Conservation (phyloP, 257 asterid genomes). For the Petunia axillaris region DNA sequence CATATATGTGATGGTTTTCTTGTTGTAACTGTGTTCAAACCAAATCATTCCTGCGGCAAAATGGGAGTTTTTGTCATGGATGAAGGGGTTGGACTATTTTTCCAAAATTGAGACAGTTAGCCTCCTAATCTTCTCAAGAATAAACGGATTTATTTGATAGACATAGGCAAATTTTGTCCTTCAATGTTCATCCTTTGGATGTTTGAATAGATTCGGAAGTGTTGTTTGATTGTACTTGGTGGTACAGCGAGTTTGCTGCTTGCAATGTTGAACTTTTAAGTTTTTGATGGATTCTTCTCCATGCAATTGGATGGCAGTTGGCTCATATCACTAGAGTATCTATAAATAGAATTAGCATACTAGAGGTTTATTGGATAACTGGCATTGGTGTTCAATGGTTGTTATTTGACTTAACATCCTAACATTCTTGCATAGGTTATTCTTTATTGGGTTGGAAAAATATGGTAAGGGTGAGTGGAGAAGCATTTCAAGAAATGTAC, state of each 20-base stretch:
- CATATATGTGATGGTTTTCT: background rate
- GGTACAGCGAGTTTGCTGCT: background rate
- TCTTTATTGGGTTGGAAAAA: constrained; percentile 64
- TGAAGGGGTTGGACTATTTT: background rate
- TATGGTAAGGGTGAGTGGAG: constrained; percentile 97
- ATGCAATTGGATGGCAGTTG: background rate
- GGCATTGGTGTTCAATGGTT: background rate
- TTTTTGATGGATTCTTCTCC: background rate
- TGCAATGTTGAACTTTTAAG: background rate
- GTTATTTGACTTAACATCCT: background rate
- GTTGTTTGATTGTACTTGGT: background rate
- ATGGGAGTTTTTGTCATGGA: background rate
- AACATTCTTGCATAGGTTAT: constrained; percentile 48
- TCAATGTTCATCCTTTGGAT: background rate
- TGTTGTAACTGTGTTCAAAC: background rate
- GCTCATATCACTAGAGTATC: background rate
- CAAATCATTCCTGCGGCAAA: background rate
- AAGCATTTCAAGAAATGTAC: constrained; percentile 87
- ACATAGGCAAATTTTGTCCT: background rate
- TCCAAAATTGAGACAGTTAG: background rate
- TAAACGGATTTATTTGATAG: background rate
- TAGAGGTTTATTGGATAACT: no score
- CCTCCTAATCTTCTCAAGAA: background rate
- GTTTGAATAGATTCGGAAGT: background rate
- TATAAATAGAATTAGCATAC: no score